Base-by-base conservation (phyloP, 371 early-diverging fungal genomes). In the Mortierella sp. region DNA sequence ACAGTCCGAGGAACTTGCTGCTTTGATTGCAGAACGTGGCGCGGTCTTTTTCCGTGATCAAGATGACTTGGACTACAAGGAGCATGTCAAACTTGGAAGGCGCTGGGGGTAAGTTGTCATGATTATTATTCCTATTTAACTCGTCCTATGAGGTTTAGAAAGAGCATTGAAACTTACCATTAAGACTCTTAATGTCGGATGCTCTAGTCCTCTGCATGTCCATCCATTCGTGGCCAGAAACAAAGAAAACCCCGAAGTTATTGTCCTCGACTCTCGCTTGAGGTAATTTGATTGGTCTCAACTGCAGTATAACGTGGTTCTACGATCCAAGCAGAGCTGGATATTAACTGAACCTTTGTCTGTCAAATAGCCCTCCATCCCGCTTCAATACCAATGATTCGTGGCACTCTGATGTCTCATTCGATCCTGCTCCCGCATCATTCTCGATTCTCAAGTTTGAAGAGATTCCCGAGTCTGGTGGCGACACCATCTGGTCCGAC, bases 21-120 rank as follows among this genome's bases (percentile, higher is more conserved):
- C 86, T 17, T 69, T 89, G 32, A 86, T 86, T 34, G 84, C 89
- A 29, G 84, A 88, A 56, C 84, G 91, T 45, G 89, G 89, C n/a
- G 90, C 90, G 12, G 91, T 90, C 23, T 90, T 89, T 64, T 87
- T 91, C 72, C 83, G 88, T 10, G 76, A 89, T 54, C 91, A 91
- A 68, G 74, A 73, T 12, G 88, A 89, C 65, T 45, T 89, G 29
- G 84, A 83, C 61, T 67, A 75, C 61, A 78, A 87, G 26, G 83
- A 88, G 66, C 86, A 83, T 22, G 59, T 85, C 40, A 87, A 87
- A 43, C 75, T 91, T 19, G 89, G 87, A 12, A 68, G 68, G 9
- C 83, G 86, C 40, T 88, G 83, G 80, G 89, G 89, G 62, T 62
- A 49, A 62, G 2, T 7, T 9, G 17, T 43, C 43, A 17, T 17